These are phyloP conservation scores for Raffaelea albimanens DNA, from an alignment of 2,329 filamentous ascomycete genomes.

Conservation along the genomic window DNA sequence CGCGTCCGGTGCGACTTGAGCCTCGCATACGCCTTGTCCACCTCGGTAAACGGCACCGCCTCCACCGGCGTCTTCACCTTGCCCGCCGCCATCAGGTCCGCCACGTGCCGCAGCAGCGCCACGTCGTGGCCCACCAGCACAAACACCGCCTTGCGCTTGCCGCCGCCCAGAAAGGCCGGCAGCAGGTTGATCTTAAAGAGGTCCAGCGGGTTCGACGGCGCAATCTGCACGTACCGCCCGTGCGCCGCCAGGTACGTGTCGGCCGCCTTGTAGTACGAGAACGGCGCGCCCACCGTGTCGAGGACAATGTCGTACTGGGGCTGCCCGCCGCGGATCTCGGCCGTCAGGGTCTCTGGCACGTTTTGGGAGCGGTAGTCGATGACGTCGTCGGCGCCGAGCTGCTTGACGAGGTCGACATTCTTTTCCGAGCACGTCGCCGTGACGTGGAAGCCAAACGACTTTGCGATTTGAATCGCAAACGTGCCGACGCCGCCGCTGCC, in stretches of 20 bases:
- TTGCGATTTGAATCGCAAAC: constrained; percentile 28
- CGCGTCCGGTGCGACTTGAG: constrained; percentile 6
- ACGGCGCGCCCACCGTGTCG: constrained; percentile 16
- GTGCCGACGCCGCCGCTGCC: constrained; percentile 27
- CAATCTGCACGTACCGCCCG: constrained; percentile 16
- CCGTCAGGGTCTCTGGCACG: constrained; percentile 10
- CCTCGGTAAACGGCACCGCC: constrained; percentile 14
- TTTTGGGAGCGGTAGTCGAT: constrained; percentile 23
- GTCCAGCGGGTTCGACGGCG: not conserved
- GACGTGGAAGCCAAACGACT: constrained; percentile 22
- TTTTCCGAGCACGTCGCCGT: constrained; percentile 23
- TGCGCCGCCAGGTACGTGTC: constrained; percentile 11
- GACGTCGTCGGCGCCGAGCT: constrained; percentile 26
- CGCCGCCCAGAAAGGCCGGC: constrained; percentile 14
- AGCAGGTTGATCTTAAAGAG: constrained; percentile 6
- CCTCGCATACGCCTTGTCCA: constrained; percentile 15
- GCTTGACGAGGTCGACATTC: constrained; percentile 23
- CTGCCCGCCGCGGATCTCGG: constrained; percentile 1
- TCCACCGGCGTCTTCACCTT: constrained; percentile 17
- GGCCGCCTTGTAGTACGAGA: constrained; percentile 15
- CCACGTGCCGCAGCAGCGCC: constrained; percentile 9
- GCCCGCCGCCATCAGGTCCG: constrained; percentile 17
- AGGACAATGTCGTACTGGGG: constrained; percentile 16
- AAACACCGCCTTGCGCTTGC: constrained; percentile 6
- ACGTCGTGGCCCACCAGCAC: constrained; percentile 8